Base-by-base conservation (phyloP, 805 yeast species). In the Starmera amethionina region DNA sequence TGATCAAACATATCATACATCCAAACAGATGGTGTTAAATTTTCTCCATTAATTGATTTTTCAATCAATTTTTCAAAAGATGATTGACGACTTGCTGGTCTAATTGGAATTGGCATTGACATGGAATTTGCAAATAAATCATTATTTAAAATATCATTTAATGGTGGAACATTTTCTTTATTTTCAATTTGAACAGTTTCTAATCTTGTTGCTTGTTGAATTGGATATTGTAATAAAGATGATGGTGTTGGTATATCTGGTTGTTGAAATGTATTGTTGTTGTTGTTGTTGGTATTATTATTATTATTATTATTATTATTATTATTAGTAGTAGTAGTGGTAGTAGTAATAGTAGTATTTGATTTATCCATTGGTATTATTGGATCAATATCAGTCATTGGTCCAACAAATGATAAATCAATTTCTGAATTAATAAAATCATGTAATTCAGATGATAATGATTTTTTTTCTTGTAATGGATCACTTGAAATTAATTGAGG, bases 121-220 rank as follows among this genome's bases (percentile, higher is more conserved):
- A 34, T 30, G 8, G 38, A 13, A 12, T 35, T 27, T 27, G 39
- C 15, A 22, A 22, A 22, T 22, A 22, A 22, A 22, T 22, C 27
- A 22, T 22, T 22, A 8, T 22, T 22, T 22, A 22, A 22, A 22
- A 22, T 22, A 8, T 29, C 8, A 36, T 36, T n/a, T 31, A 15
- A 29, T 71, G 74, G 71, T 41, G 65, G 72, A 31, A 52, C 51
- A 35, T 64, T 65, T 62, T 72, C 55, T 63, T 66, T 37, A 61
- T 52, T 48, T 9, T 41, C 50, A 8, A 33, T 9, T 39, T 34
- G 35, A 13, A 34, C 28, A 19, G 35, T 34, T 9, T 34, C 18
- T 22, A 22, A 16, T 11, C 30, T 22, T 10, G 30, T 31, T 22
- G 30, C 22, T 14, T 19, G 34, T 25, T 30, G 30, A 14, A 15